Conservation (phyloP, 2,329 filamentous ascomycete genomes). For the Exophiala calicioides region DNA sequence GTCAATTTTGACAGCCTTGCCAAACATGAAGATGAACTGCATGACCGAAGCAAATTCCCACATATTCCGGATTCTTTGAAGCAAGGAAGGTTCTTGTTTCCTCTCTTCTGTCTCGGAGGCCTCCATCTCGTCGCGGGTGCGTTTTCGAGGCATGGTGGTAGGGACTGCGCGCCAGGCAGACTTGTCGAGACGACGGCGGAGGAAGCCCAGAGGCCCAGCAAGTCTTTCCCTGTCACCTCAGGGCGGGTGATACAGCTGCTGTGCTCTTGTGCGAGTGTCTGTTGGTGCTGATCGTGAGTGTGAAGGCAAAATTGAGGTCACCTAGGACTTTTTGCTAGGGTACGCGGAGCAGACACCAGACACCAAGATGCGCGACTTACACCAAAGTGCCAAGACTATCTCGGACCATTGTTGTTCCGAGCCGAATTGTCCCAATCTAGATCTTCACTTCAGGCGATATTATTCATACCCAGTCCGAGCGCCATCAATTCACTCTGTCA, state of each 20-base stretch:
- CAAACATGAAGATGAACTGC: constrained; percentile 92
- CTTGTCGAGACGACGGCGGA: neutral
- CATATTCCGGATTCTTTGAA: constrained; percentile 77
- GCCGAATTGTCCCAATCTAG: neutral
- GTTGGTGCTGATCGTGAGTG: constrained; percentile 7
- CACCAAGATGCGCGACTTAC: constrained; percentile 2
- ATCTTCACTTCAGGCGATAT: too few relatives aligned
- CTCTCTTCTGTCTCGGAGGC: constrained; percentile 48
- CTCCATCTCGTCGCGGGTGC: constrained; percentile 58
- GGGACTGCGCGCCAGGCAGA: constrained; percentile 7
- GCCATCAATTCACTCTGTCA: neutral
- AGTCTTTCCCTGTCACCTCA: neutral
- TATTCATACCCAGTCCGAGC: neutral
- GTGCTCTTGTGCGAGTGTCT: constrained; percentile 2
- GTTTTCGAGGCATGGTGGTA: constrained; percentile 51
- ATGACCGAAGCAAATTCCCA: constrained; percentile 95
- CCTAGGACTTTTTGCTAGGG: constrained; percentile 7
- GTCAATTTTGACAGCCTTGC: constrained; percentile 83
- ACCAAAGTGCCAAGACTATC: constrained; percentile 1
- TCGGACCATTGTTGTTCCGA: neutral
- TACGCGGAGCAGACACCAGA: constrained; percentile 1
- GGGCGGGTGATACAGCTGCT: neutral
- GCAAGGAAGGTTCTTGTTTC: constrained; percentile 45
- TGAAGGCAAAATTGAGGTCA: neutral
- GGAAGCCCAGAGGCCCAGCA: neutral